Percentiles rank a stretch among this genome's conserved stretches.
Evolutionary conservation across 768 basidiomycete genomes (phyloP).

Genomic region (Pleurotus platypus): DNA sequence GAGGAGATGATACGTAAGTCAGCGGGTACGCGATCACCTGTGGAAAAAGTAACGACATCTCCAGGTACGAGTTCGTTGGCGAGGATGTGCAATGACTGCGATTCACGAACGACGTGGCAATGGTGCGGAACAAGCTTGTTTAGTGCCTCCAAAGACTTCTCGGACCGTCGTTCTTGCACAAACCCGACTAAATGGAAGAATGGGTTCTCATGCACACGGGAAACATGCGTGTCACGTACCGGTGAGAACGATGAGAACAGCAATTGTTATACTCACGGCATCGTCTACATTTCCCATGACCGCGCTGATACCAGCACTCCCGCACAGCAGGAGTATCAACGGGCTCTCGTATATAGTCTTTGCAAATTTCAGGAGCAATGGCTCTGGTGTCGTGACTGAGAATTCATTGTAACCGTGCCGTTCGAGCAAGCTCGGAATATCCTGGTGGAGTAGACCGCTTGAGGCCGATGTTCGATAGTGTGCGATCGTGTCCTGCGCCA

Average conservation of each 20-base stretch:
- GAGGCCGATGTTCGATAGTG: constrained; percentile 64
- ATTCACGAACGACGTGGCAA: constrained; percentile 85
- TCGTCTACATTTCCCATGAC: constrained; percentile 96
- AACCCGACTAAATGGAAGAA: constrained; percentile 65
- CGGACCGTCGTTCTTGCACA: constrained; percentile 91
- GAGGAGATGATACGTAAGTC: constrained; percentile 84
- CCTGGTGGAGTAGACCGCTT: constrained; percentile 58
- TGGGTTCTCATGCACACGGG: constrained; percentile 14
- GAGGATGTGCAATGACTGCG: constrained; percentile 71
- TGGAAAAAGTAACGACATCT: constrained; percentile 84
- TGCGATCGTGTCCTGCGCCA: constrained; percentile 63
- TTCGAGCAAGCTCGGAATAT: constrained; percentile 60
- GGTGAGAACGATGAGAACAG: constrained; percentile 89
- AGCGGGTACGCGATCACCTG: constrained; percentile 92
- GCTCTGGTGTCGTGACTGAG: constrained; percentile 78
- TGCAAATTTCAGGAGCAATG: constrained; percentile 80
- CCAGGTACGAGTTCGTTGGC: constrained; percentile 98
- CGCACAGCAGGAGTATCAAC: constrained; percentile 85
- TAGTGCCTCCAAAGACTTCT: constrained; percentile 90
- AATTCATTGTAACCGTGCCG: constrained; percentile 93
- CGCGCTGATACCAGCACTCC: constrained; percentile 84
- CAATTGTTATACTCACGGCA: constrained; percentile 88
- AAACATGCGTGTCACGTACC: constrained; percentile 44
- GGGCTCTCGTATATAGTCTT: constrained; percentile 97
- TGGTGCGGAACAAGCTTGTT: constrained; percentile 98